These are phyloP conservation scores for Fusarium secorum DNA, from an alignment of 2,329 filamentous ascomycete genomes.

Conservation along the genomic window DNA sequence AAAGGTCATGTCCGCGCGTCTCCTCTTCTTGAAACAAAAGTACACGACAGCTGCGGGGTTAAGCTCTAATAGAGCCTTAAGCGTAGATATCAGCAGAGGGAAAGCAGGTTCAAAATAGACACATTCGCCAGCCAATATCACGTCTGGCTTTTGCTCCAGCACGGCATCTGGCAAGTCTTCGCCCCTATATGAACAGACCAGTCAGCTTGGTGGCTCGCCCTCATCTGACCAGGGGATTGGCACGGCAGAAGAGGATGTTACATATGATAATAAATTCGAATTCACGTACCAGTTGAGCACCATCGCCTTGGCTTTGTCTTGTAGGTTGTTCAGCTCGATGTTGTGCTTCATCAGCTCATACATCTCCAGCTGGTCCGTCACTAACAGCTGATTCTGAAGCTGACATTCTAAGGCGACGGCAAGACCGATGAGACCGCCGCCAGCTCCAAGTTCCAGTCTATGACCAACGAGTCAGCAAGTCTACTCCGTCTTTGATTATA, in stretches of 20 bases:
- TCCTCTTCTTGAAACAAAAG: slow-evolving; percentile 95
- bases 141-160: slow-evolving; percentile 68
- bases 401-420: slow-evolving; percentile 65
- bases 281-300: slow-evolving; percentile 80
- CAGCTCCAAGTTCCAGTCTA: slow-evolving; percentile 91
- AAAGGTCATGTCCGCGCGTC: slow-evolving; percentile 80
- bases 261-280: background rate
- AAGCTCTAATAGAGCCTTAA: slow-evolving; percentile 76
- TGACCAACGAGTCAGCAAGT: slow-evolving; percentile 36
- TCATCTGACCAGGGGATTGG: background rate
- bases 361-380: slow-evolving; percentile 92
- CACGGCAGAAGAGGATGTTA: slow-evolving; percentile 35
- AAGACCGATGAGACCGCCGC: slow-evolving; percentile 84
- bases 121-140: slow-evolving; percentile 94
- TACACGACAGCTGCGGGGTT: slow-evolving; percentile 71
- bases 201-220: slow-evolving; percentile 29
- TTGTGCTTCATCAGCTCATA: slow-evolving; percentile 85
- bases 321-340: slow-evolving; percentile 79
- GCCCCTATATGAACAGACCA: slow-evolving; percentile 57
- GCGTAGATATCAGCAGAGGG: slow-evolving; percentile 81
- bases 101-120: slow-evolving; percentile 98
- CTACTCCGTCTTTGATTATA: background rate
- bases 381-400: slow-evolving; percentile 65
- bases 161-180: slow-evolving; percentile 64
- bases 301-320: slow-evolving; percentile 67